Conservation (phyloP, 805 yeast genomes). For the Metschnikowia matae region DNA sequence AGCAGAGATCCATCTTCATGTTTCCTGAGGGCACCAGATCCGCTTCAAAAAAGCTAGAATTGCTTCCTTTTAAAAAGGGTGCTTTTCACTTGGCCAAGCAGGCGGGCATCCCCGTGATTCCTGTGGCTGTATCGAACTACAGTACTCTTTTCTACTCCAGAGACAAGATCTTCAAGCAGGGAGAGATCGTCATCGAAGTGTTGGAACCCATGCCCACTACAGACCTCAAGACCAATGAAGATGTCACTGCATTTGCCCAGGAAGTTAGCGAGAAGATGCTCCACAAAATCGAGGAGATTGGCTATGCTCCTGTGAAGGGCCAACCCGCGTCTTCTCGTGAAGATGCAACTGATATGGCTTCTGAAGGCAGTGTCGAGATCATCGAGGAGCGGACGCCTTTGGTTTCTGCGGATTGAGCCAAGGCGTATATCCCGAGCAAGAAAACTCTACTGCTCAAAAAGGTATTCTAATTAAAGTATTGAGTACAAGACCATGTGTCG, state of each 20-base stretch:
- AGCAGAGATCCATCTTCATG: constrained; percentile 75
- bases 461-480: no score
- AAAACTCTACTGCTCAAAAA: no score
- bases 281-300: constrained; percentile 35
- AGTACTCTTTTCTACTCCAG: constrained; percentile 64
- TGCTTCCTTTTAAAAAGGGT: constrained; percentile 93
- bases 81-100: constrained; percentile 97
- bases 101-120: constrained; percentile 84
- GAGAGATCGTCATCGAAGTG: constrained; percentile 74
- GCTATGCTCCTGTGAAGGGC: constrained; percentile 27
- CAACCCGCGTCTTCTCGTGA: neutral
- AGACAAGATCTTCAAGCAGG: constrained; percentile 63
- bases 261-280: constrained; percentile 59
- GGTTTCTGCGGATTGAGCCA: constrained; percentile 11
- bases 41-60: constrained; percentile 56
- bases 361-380: constrained; percentile 16
- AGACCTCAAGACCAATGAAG: constrained; percentile 60
- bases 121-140: constrained; percentile 84
- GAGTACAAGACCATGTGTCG: neutral
- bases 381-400: constrained; percentile 18
- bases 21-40: constrained; percentile 99
- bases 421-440: neutral
- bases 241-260: constrained; percentile 58
- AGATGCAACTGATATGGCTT: constrained; percentile 2
- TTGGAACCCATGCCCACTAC: constrained; percentile 76